phyloP scores from a whole-genome alignment of 495 filamentous ascomycete species.

The Penicillium ochrochloron region DNA sequence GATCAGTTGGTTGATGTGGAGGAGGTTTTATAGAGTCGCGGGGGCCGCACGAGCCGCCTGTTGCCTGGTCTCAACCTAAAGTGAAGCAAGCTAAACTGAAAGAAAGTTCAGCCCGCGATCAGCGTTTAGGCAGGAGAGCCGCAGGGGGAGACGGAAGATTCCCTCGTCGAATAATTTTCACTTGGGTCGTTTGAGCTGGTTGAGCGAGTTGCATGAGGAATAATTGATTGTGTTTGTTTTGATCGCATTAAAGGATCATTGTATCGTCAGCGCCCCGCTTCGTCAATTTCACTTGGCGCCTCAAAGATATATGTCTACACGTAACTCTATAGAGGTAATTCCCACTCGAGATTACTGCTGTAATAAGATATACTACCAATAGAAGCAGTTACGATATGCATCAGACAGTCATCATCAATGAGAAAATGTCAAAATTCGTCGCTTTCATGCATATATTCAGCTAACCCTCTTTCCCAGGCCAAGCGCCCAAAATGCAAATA shows the following conservation, averaged over 20 bases:
- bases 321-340: too few relatives aligned
- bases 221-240: not conserved
- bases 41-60: conserved; percentile 10
- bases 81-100: conserved; percentile 1
- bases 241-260: not conserved
- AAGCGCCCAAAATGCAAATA: conserved; percentile 7
- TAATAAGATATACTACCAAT: too few relatives aligned
- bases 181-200: not conserved
- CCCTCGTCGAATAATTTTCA: not conserved
- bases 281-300: not conserved
- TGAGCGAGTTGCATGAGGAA: not conserved
- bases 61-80: conserved; percentile 6
- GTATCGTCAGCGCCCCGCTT: not conserved
- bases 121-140: not conserved
- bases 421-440: not conserved
- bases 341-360: too few relatives aligned
- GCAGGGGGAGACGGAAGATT: conserved; percentile 1
- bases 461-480: not conserved
- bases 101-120: not conserved
- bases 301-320: too few relatives aligned
- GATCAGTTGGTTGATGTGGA: not conserved
- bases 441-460: conserved; percentile 9
- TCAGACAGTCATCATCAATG: not conserved
- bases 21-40: conserved; percentile 16
- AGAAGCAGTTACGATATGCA: not conserved